phyloP scores from a whole-genome alignment of 192 early-diverging fungal species.

The Coemansia sp. region DNA sequence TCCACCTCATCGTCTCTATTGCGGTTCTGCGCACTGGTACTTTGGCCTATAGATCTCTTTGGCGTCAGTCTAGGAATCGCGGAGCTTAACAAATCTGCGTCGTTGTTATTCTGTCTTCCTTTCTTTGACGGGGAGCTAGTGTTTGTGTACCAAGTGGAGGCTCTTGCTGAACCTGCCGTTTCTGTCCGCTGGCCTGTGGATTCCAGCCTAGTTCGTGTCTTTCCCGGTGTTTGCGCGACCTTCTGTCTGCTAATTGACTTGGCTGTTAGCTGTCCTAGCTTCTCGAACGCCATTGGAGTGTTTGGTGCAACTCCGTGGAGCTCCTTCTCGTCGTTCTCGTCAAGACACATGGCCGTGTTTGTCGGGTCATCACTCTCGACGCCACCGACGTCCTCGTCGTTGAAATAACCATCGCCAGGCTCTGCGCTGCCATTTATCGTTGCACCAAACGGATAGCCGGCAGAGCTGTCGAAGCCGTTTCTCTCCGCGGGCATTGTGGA shows the following conservation, averaged over 20 bases:
- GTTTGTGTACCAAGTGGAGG: conserved; percentile 15
- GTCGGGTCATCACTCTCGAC: conserved; percentile 45
- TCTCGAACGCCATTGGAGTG: conserved; percentile 37
- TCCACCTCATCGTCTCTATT: not conserved
- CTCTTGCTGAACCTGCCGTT: not conserved
- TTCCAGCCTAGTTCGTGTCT: not conserved
- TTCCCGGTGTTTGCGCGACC: conserved; percentile 42
- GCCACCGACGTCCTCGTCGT: conserved; percentile 9
- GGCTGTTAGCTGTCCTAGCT: conserved; percentile 41
- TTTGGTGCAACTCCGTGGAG: conserved; percentile 30
- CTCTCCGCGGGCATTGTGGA: not conserved
- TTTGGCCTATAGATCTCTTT: not conserved
- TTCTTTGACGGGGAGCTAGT: conserved; percentile 45
- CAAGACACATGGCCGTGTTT: conserved; percentile 53
- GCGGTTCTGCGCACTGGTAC: not conserved
- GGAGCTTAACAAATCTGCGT: not conserved
- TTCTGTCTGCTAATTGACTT: conserved; percentile 49
- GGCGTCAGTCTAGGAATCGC: conserved; percentile 22
- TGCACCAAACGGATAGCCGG: not conserved
- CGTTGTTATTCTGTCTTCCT: conserved; percentile 1
- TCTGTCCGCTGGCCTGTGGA: not conserved
- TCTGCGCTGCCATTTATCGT: not conserved
- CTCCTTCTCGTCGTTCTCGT: conserved; percentile 48
- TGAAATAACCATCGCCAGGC: not conserved
- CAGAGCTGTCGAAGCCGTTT: not conserved